Conservation (phyloP, 495 filamentous ascomycete genomes). For the Copromyces sp. region DNA sequence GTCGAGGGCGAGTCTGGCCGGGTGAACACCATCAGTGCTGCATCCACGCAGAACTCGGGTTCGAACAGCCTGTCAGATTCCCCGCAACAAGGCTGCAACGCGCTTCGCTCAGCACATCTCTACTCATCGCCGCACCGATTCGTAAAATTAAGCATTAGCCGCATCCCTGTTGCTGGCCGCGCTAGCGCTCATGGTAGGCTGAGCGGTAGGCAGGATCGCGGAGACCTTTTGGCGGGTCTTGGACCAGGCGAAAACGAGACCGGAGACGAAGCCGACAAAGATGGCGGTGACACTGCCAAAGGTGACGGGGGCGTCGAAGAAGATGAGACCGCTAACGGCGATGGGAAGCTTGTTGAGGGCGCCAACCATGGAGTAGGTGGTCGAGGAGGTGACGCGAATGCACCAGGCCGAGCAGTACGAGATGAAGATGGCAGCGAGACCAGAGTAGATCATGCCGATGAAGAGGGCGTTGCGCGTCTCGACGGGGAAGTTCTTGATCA, state of each 20-base stretch:
- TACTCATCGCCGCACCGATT: background rate
- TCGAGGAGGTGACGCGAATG: conserved; percentile 90
- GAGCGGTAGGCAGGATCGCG: conserved; percentile 56
- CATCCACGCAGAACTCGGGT: background rate
- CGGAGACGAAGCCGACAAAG: conserved; percentile 76
- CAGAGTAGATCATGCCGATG: conserved; percentile 87
- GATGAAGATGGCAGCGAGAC: conserved; percentile 90
- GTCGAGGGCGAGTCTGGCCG: background rate
- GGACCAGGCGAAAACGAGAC: conserved; percentile 83
- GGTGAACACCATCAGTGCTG: background rate
- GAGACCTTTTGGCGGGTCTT: conserved; percentile 71
- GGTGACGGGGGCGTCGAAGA: conserved; percentile 93
- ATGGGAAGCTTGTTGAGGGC: conserved; percentile 97
- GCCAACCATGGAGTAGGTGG: conserved; percentile 97
- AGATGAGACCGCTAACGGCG: conserved; percentile 79
- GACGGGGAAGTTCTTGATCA: conserved; percentile 77
- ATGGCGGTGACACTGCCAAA: conserved; percentile 86
- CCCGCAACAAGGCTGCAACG: background rate
- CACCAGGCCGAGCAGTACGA: conserved; percentile 98
- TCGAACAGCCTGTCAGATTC: background rate
- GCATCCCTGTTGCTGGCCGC: conserved; percentile 84
- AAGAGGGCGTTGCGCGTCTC: conserved; percentile 65
- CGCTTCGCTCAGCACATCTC: background rate
- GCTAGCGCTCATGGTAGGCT: conserved; percentile 75
- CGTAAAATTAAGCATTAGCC: conserved; percentile 31